Base-by-base conservation (phyloP, 805 yeast genomes). In the Spencermartinsiella europaea region DNA sequence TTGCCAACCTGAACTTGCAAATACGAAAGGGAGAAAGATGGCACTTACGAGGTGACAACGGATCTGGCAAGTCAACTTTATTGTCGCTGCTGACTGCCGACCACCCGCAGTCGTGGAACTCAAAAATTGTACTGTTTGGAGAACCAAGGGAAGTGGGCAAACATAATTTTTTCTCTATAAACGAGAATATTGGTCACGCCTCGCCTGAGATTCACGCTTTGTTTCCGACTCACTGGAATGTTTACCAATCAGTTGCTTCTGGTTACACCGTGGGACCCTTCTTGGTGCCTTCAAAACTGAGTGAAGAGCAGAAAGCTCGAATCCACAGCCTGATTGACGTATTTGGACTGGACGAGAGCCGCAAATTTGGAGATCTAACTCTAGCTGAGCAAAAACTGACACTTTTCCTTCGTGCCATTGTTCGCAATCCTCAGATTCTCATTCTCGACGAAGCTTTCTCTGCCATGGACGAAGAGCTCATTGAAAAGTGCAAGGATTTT, bases 51-150 rank as follows among this genome's bases (percentile, higher is more conserved):
- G 99, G 99, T 2, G 77, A 80, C 48, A 91, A 93, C 55, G 99
- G 99, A 1, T 76, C 95, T 0, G 99, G 99, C 0, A 91, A 91
- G 63, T 85, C 96, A 1, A 93, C 99, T 0, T 66, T 91, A 20
- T 65, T 93, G 14, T 79, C 97, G 1, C 63, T 93, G 39, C 72
- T 91, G 22, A 89, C 96, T 0, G 89, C 95, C 3, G 99, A 91
- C 57, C 99, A 91, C 62, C 99, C 99, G 1, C 96, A 91, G 65
- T 82, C 96, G 1, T 91, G 98, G 98, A 82, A 79, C 54, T 74
- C 79, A 3, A 77, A 75, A 19, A 73, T 93, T 19, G 65, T 69
- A 5, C 69, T 88, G 39, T 74, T 83, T 54, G 88, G 89, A 0
- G 73, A 73, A 27, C 76, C 80, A 5, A 74, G 97, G 35, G 75